A percentile compares a stretch with the other conserved stretches of the same genome.
Evolutionary conservation across 2,329 filamentous ascomycete species (phyloP).

Genomic region (Pseudogymnoascus sp.): DNA sequence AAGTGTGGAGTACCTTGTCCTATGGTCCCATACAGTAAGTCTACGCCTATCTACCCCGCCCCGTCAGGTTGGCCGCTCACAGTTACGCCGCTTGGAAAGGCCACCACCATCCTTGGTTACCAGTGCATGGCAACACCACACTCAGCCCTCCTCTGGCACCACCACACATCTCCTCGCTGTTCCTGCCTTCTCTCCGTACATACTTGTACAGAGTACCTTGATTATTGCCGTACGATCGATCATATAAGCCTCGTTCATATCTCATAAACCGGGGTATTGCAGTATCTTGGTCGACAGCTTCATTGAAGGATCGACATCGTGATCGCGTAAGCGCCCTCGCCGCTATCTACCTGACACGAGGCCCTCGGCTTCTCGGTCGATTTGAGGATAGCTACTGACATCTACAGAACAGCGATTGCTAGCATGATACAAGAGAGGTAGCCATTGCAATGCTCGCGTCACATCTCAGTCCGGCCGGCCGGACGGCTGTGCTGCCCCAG

Average conservation of each 20-base stretch:
- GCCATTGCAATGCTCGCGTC: conserved; percentile 22
- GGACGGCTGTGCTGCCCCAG: conserved; percentile 13
- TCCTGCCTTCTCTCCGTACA: conserved; percentile 4
- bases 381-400: not conserved
- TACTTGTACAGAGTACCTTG: conserved; percentile 4
- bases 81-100: not conserved
- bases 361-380: not conserved
- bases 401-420: not conserved
- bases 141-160: not conserved
- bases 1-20: not conserved
- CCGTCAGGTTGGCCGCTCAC: not conserved
- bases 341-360: not conserved
- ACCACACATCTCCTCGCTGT: not conserved
- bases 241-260: not conserved
- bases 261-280: not conserved
- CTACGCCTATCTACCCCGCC: not conserved
- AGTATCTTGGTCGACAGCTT: not conserved
- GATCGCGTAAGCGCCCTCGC: not conserved
- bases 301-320: conserved; percentile 4
- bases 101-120: not conserved
- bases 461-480: conserved; percentile 16
- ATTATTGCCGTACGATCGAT: not conserved
- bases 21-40: too few species aligned
- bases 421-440: conserved; percentile 9
- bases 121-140: not conserved